Conservation (phyloP, 768 basidiomycete species). For the Pholiota conissans region DNA sequence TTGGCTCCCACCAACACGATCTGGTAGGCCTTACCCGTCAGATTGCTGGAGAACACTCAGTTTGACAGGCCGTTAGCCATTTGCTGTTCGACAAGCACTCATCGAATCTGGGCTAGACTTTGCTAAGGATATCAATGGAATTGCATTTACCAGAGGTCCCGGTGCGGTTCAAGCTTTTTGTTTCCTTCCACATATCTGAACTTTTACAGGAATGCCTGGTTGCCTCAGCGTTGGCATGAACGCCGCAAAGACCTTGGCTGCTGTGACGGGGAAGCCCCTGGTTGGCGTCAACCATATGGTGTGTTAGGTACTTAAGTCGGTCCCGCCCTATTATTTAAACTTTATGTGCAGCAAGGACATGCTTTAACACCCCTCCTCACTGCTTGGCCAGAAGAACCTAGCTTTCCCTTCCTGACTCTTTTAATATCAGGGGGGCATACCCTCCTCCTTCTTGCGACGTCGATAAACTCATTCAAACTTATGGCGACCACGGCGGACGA, state of each 20-base stretch:
- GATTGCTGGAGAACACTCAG: neutral
- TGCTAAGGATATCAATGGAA: conserved; percentile 71
- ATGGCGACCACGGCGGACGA: conserved; percentile 76
- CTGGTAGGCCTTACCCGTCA: conserved; percentile 48
- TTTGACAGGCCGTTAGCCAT: conserved; percentile 49
- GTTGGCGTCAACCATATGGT: conserved; percentile 98
- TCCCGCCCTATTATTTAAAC: conserved; percentile 4
- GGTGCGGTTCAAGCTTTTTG: conserved; percentile 38
- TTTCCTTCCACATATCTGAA: conserved; percentile 4
- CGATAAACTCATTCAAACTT: conserved; percentile 57
- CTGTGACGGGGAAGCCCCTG: conserved; percentile 73
- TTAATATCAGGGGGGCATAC: conserved; percentile 96
- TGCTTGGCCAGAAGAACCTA: conserved; percentile 41
- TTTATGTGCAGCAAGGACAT: conserved; percentile 79
- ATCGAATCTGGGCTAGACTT: conserved; percentile 56
- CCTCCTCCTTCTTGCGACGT: conserved; percentile 73
- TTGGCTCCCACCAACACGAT: conserved; percentile 75
- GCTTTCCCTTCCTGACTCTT: conserved; percentile 86
- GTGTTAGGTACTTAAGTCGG: conserved; percentile 12
- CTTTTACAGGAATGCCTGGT: conserved; percentile 65
- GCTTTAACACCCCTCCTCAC: conserved; percentile 82
- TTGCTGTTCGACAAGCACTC: conserved; percentile 69
- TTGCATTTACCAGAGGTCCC: conserved; percentile 91
- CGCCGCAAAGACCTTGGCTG: conserved; percentile 84
- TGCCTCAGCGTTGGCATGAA: conserved; percentile 80